Evolutionary conservation across 495 filamentous ascomycete species (phyloP).

Genomic region (Lasiosphaeria miniovina): DNA sequence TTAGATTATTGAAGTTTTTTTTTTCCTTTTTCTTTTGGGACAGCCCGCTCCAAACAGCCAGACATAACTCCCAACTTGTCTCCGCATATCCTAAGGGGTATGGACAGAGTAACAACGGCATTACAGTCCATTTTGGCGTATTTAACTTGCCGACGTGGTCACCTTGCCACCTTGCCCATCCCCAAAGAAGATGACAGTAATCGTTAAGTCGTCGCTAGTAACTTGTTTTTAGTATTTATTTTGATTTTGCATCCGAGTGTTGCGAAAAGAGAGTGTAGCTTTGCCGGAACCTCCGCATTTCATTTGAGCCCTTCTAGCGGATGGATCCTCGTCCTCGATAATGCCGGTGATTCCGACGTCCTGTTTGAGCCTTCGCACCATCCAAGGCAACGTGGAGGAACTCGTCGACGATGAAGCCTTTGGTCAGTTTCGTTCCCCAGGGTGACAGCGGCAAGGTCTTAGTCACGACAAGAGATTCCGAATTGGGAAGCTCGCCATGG

Average conservation of each 20-base stretch:
- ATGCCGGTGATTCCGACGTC: not conserved
- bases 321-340: not conserved
- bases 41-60: no score
- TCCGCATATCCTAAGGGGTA: no score
- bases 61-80: no score
- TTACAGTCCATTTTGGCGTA: no score
- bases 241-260: not conserved
- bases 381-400: not conserved
- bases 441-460: not conserved
- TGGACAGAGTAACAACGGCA: no score
- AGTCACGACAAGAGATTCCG: not conserved
- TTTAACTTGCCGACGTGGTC: no score
- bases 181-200: conserved; percentile 7
- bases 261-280: no score
- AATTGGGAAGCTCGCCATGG: no score
- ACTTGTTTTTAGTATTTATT: not conserved
- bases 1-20: no score
- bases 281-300: not conserved
- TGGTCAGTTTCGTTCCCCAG: not conserved
- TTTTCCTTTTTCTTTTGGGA: no score
- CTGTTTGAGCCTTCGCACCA: not conserved
- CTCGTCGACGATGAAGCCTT: not conserved
- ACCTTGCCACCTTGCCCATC: not conserved
- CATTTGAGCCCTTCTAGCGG: not conserved
- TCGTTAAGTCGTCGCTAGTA: conserved; percentile 2